Evolutionary conservation across 2,329 filamentous ascomycete genomes (phyloP), one percentile per base, ranked within the genome.

Genomic region (Paecilomyces sp.): DNA sequence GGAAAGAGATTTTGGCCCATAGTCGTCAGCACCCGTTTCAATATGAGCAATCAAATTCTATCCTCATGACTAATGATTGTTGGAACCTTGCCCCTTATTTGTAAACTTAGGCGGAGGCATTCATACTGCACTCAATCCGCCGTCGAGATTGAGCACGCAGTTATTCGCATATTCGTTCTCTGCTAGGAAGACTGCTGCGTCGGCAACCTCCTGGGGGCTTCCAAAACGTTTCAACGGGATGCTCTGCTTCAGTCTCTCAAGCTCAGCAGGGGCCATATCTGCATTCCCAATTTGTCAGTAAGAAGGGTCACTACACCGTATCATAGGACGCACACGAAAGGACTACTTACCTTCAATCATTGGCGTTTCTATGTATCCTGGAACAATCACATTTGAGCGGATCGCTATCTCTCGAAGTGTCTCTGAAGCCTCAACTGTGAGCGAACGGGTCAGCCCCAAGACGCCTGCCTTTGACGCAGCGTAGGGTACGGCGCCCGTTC

Each of bases 111-210:
- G 41, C 3, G n/a, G 8, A 18, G 41, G 2, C n/a, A 12, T 15
- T 81, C 71, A 89, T 57, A 77, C 66, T 56, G 89, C 89, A 72
- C 89, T 92, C 65, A 95, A 73, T 1, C 92, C 92, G 15, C 92
- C 92, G 74, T 96, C 92, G 30, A 96, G 80, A 72, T 92, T 94
- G 57, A 96, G 80, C 56, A 92, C 82, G 72, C 90, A 94, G 65
- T 95, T 95, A 72, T 93, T 93, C 59, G 91, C 89, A 75, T 93
- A 96, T 63, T 84, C 78, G 73, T 94, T 96, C 54, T 82, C 81
- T 31, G 85, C 88, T 15, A 96, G 81, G 72, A 95, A 96, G 30
- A 88, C 70, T 54, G 88, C 90, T 58, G 91, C 91, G 68, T 92
- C 86, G n/a, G 91, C 91, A 33, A 95, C 84, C 72, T 96, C 91